Percentiles rank a stretch among this genome's conserved stretches.
phyloP scores from a whole-genome alignment of 331 rosid species.

The Phaseolus coccineus region DNA sequence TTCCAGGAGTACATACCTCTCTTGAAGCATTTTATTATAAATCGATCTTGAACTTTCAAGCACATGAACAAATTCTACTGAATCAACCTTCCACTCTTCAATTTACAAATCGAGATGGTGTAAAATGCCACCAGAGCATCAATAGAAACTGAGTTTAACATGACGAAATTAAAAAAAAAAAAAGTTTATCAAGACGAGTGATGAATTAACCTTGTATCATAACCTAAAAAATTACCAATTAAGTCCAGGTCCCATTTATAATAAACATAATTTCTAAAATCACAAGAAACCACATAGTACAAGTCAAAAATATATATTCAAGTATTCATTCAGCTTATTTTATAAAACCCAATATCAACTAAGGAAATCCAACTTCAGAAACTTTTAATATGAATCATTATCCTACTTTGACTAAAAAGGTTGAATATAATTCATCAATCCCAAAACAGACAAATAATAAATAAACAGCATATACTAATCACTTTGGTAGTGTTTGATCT shows the following conservation, averaged over 20 bases:
- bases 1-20: slow-evolving; percentile 12
- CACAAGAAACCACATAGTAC: neutral
- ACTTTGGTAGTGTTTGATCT: neutral
- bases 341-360: neutral
- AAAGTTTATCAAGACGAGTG: neutral
- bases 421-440: neutral
- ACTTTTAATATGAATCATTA: neutral
- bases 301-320: neutral
- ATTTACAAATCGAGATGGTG: neutral
- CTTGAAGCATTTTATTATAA: slow-evolving; percentile 13
- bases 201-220: neutral
- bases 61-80: neutral
- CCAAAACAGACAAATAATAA: slow-evolving; percentile 6
- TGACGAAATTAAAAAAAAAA: neutral
- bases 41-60: neutral
- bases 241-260: neutral
- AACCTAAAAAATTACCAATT: neutral
- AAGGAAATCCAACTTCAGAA: neutral
- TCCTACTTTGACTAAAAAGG: neutral
- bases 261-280: neutral
- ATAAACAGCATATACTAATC: neutral
- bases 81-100: slow-evolving; percentile 21
- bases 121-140: slow-evolving; percentile 14
- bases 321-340: neutral
- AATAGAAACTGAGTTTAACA: neutral